Evolutionary conservation across 148 eudicot species (phyloP), one percentile per base, ranked within the genome.

Genomic region (Gaultheria prostrata): DNA sequence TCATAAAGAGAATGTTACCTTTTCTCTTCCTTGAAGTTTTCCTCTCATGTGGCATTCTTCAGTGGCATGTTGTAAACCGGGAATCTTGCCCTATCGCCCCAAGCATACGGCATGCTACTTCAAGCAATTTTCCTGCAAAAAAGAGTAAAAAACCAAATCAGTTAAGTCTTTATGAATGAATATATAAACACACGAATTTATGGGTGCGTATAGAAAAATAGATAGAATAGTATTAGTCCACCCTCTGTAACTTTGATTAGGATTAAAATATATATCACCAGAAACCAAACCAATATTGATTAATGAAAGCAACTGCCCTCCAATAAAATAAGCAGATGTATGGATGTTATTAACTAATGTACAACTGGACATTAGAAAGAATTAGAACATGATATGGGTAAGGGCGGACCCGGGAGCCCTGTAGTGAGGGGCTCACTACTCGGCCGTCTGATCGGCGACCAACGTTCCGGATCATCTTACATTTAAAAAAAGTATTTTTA

Each of bases 101-200:
- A 21, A 86, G 85, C 80, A 86, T 75, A 39, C 63, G 35, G 35
- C 88, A 83, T 69, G 88, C 88, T 57, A 83, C 83, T 76, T 83
- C 85, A 63, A 86, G 83, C 88, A 86, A 75, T 35, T 86, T 86
- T 45, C 88, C 88, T 86, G 80, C 49, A 45, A 61, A 8, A 70
- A 70, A 57, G 46, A 53, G 81, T 18, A 57, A 2, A 39, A 21
- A 39, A 18, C 45, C 75, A 61, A 63, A 59, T 26, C 50, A 6
- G 39, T 71, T 49, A 77, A 77, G 69, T 77, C 35, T 67, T 17
- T 13, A 26, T 48, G 12, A n/a, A 0, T 17, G 21, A 20, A 45
- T 2, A 57, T 1, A 15, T 6, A 6, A 6, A 9, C 75, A 33
- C 75, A 82, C 3, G 0, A 13, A 74, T 6, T 21, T 67, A 24